phyloP scores from a whole-genome alignment of 768 basidiomycete species.

The Boletus sp. region DNA sequence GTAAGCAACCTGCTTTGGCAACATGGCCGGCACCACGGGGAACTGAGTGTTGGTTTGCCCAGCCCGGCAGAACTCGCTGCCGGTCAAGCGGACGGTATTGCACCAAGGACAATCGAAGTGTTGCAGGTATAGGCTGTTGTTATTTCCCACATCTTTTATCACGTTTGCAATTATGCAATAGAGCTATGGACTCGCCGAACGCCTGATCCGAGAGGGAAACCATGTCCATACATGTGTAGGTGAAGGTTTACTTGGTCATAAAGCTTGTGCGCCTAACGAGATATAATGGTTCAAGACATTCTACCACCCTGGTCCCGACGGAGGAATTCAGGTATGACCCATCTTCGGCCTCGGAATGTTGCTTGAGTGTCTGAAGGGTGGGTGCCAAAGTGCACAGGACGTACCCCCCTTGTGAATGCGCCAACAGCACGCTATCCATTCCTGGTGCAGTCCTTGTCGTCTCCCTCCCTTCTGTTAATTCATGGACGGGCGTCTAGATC shows the following conservation, averaged over 20 bases:
- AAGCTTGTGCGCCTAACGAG: not conserved
- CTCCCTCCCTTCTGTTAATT: too few relatives aligned
- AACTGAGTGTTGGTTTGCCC: not conserved
- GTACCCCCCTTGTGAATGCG: constrained; percentile 59
- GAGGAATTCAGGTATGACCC: constrained; percentile 56
- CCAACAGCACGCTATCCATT: constrained; percentile 70
- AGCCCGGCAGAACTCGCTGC: constrained; percentile 43
- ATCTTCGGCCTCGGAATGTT: not conserved
- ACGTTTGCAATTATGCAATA: constrained; percentile 21
- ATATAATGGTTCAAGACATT: constrained; percentile 51
- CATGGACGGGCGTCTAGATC: constrained; percentile 17
- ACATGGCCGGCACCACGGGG: not conserved
- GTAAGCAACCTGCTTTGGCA: constrained; percentile 24
- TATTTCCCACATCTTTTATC: not conserved
- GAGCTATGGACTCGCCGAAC: constrained; percentile 79
- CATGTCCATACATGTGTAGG: constrained; percentile 69
- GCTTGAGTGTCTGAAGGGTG: not conserved
- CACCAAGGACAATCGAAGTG: constrained; percentile 54
- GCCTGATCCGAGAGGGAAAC: constrained; percentile 58
- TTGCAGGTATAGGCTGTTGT: constrained; percentile 39
- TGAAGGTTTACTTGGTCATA: not conserved
- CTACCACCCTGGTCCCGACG: constrained; percentile 62
- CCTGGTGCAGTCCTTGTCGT: constrained; percentile 42
- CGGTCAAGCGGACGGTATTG: constrained; percentile 57
- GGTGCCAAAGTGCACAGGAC: constrained; percentile 53